Evolutionary conservation across 495 filamentous ascomycete species (phyloP), one percentile per base, ranked within the genome.

Genomic region (Aspergillus campestris): DNA sequence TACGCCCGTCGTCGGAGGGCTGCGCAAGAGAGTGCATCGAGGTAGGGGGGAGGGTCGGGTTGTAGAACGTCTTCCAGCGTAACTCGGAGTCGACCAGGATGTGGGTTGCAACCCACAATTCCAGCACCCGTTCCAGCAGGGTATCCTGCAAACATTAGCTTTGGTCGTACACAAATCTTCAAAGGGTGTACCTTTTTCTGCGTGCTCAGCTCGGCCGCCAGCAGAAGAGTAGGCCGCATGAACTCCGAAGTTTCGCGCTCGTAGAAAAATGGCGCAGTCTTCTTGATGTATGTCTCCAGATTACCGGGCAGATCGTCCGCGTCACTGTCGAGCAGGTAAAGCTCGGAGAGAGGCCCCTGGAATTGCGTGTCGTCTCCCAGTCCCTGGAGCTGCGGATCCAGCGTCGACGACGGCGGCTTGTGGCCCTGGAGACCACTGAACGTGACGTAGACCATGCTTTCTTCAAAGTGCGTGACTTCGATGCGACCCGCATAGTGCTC

Each of bases 31-130:
- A 57, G 44, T 65, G 67, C 44, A 65, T 55, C n/a, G 68, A 63
- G 9, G 64, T 62, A 5, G 72, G 69, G 2, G 69, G 61, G 14
- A 71, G 57, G 7, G 65, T 68, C 12, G 70, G 65, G 56, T 75
- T 76, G 52, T 64, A 70, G 50, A 65, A 77, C 24, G 85, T 75
- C 29, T 74, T 77, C 84, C 84, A 89, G 32, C 72, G 69, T 12
- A 82, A 60, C 34, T 82, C 79, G n/a, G 71, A 69, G 45, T 86
- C 83, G 13, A 77, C 72, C 38, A 91, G 71, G 27, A 91, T 78
- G 50, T 85, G 80, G 1, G 86, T 87, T 6, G 79, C 73, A 15
- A 80, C 75, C 85, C 86, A 94, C 3, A 94, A 70, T 56, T 91
- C 82, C 6, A 91, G 65, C 1, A 78, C 80, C 31, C 78, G 74